Base-by-base conservation (phyloP, 2,329 filamentous ascomycete species). In the Cryphonectria carpinicola region DNA sequence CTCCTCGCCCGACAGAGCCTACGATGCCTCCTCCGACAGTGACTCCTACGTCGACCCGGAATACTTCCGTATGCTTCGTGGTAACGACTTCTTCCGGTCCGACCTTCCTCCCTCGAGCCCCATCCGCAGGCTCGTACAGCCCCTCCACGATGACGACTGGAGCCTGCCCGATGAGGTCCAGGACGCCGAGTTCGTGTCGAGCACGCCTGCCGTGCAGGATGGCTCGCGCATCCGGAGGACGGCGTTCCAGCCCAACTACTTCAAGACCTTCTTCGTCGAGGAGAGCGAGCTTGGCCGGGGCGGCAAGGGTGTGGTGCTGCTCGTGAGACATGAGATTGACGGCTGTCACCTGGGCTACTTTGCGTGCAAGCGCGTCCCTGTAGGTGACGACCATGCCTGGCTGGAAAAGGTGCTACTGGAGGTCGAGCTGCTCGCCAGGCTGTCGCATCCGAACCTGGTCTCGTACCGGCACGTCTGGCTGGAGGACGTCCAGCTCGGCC, bases 401-500 rank as follows among this genome's bases (percentile, higher is more conserved):
- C 84, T 99, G 19, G 94, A 97, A 80, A 98, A 98, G 81, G 87
- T 98, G 2, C 84, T 99, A 66, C 88, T 96, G 62, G 96, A 99
- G 80, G 97, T 99, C 2, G 94, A 97, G 81, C 85, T 98, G 35
- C 87, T 99, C 35, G 94, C 97, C 76, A 93, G 93, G 76, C 88
- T 99, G 4, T 96, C 94, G 0, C 96, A 99, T 78, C 93, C 95
- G 70, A 99, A 99, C 73, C 85, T 99, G 11, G 96, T 99, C 0
- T 97, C 95, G 0, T 99, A 99, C 79, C 92, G 95, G 8, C 96
- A 98, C 81, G 96, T 97, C 43, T 99, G 96, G 96, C 86, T 99
- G 22, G 95, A 99, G 80, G 92, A 98, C 79, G 91, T 92, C 67
- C 89, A 92, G 75, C 88, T 97, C 67, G 95, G 88, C 73, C 91